Evolutionary conservation across 495 filamentous ascomycete genomes (phyloP).

Genomic region (Sordaria brevicollis): DNA sequence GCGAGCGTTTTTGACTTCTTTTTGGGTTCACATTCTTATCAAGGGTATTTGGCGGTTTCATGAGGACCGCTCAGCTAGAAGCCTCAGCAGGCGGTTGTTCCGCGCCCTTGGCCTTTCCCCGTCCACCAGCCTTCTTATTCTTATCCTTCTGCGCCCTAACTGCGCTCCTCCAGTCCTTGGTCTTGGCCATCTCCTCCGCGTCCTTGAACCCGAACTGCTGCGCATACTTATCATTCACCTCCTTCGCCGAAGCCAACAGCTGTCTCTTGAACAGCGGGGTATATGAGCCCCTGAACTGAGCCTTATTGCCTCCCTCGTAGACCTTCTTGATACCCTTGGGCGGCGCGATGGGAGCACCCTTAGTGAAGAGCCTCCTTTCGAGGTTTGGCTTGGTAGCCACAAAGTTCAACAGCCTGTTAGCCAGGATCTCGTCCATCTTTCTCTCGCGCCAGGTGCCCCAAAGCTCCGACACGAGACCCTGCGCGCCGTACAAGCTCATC

Average conservation of each 20-base stretch:
- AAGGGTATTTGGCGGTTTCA: not conserved
- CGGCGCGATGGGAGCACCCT: conserved; percentile 11
- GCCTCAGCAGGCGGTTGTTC: not conserved
- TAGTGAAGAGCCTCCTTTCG: conserved; percentile 1
- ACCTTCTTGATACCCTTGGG: conserved; percentile 42
- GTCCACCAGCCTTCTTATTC: conserved; percentile 14
- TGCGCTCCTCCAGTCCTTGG: conserved; percentile 24
- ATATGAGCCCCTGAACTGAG: conserved; percentile 55
- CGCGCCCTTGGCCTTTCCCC: conserved; percentile 2
- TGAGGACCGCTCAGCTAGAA: not conserved
- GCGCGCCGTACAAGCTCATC: conserved; percentile 42
- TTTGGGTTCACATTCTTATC: not conserved
- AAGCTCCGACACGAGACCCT: conserved; percentile 58
- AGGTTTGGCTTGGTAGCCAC: conserved; percentile 43
- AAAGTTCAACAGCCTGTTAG: conserved; percentile 54
- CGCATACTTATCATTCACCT: conserved; percentile 69
- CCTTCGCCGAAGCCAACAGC: conserved; percentile 52
- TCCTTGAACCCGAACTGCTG: conserved; percentile 51
- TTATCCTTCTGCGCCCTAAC: conserved; percentile 12
- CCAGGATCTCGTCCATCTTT: conserved; percentile 83
- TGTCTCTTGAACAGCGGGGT: conserved; percentile 56
- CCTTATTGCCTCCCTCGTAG: conserved; percentile 59
- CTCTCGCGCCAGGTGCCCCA: conserved; percentile 74
- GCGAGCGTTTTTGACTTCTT: not conserved
- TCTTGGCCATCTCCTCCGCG: conserved; percentile 32